Percentiles rank a stretch among this genome's conserved stretches.
Conservation (phyloP, 805 yeast genomes). For the Millerozyma miso region DNA sequence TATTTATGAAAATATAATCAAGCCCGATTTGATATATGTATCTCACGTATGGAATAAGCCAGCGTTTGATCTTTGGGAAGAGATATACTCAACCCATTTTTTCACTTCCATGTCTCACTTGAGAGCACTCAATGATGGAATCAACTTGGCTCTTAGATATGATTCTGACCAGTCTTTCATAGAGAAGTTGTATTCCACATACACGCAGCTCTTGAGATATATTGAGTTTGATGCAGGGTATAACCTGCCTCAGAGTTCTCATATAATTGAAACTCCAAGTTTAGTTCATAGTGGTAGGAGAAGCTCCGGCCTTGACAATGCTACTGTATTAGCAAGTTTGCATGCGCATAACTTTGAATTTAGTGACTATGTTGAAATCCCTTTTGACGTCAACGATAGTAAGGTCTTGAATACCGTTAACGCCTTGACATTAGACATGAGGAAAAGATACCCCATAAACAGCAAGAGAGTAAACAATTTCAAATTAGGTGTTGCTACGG, state of each 20-base stretch:
- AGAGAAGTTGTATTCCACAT: constrained; percentile 23
- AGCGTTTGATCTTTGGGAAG: constrained; percentile 96
- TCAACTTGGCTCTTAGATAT: constrained; percentile 27
- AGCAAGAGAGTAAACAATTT: constrained; percentile 34
- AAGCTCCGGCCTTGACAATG: constrained; percentile 70
- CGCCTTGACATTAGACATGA: constrained; percentile 65
- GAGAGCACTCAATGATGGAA: constrained; percentile 60
- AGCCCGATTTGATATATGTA: constrained; percentile 68
- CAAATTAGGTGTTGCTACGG: constrained; percentile 61
- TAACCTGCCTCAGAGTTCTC: constrained; percentile 29
- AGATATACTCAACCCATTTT: constrained; percentile 67
- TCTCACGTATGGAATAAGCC: constrained; percentile 53
- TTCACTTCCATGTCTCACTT: constrained; percentile 76
- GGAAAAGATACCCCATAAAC: constrained; percentile 73
- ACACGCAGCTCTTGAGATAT: constrained; percentile 32
- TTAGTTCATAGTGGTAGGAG: constrained; percentile 40
- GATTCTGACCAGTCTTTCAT: constrained; percentile 26
- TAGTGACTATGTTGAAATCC: constrained; percentile 41
- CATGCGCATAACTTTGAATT: constrained; percentile 43
- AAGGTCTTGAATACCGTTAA: constrained; percentile 60
- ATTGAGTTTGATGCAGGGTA: constrained; percentile 42
- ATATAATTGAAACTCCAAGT: constrained; percentile 67
- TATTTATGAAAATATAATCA: constrained; percentile 50
- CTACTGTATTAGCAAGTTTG: constrained; percentile 54
- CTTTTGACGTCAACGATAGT: constrained; percentile 59